Evolutionary conservation across 192 early-diverging fungal species (phyloP), one percentile per base, ranked within the genome.

Genomic region (Entomortierella chlamydospora): DNA sequence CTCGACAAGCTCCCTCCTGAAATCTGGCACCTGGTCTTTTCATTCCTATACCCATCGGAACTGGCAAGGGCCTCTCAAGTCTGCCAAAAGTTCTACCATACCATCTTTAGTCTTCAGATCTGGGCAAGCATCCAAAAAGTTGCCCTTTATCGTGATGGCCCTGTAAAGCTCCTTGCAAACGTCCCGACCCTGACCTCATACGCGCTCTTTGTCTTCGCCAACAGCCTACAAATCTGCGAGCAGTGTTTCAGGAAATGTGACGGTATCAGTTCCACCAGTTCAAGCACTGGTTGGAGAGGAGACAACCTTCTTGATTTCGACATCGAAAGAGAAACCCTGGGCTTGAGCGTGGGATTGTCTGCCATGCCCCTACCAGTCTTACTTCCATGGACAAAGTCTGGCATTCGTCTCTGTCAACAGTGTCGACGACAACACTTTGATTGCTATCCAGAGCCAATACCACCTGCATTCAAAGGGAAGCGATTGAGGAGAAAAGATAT

Each of bases 171-270:
- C 25, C 26, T 54, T 4, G 13, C 23, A 3, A 26, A 28, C 25
- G 23, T 26, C 9, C 52, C 52, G 26, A 7, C 52, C 52, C 15
- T 30, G 52, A 54, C 52, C 6, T 54, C 25, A 7, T 54, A 54
- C 28, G 28, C 52, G 7, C 26, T 54, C n/a, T 28, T 54, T 30
- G 28, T 54, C 23, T 54, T 25, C 23, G 52, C 52, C 23, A 54
- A 18, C 52, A 54, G 52, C 18, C 23, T 54, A 9, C 52, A 13
- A 26, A 54, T 54, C 4, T 54, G 52, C 28, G 52, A 54, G 25
- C 52, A 54, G 18, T 54, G 52, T 15, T 54, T 54, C 52, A 25
- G 15, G 9, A 25, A 54, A 25, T 54, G 52, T 54, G 28, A 54
- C 7, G 52, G 28, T 13, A 4, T 30, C 52, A 28, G n/a, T 29